phyloP scores from a whole-genome alignment of 1,284 basidiomycete species.

The Volvariella surrecta region DNA sequence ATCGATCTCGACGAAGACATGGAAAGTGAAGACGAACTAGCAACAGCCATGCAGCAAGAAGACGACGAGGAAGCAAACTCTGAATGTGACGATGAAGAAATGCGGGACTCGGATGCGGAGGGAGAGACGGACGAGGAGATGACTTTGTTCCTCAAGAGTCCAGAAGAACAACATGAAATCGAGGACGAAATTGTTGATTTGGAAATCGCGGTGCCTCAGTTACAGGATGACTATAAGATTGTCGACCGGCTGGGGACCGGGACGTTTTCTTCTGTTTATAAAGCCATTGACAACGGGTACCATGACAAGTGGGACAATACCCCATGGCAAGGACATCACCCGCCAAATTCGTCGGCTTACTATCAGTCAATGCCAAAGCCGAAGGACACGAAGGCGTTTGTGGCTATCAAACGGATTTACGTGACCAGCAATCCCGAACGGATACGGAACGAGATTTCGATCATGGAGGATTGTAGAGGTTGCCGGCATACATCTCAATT shows the following conservation, averaged over 20 bases:
- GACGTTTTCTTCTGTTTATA: slow-evolving; percentile 98
- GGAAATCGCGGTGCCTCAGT: slow-evolving; percentile 48
- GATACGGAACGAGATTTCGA: slow-evolving; percentile 92
- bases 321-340: slow-evolving; percentile 69
- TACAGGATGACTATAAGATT: slow-evolving; percentile 70
- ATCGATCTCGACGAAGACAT: slow-evolving; percentile 43
- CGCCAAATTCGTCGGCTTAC: slow-evolving; percentile 47
- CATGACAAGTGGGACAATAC: slow-evolving; percentile 76
- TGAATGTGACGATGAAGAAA: slow-evolving; percentile 20
- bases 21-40: slow-evolving; percentile 42
- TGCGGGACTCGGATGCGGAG: slow-evolving; percentile 11
- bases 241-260: slow-evolving; percentile 93
- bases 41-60: slow-evolving; percentile 20
- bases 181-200: slow-evolving; percentile 68
- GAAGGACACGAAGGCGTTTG: slow-evolving; percentile 54
- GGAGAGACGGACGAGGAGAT: slow-evolving; percentile 49
- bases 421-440: slow-evolving; percentile 91
- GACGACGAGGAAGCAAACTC: slow-evolving; percentile 9
- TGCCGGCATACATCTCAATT: slow-evolving; percentile 85
- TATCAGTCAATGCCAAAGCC: slow-evolving; percentile 43
- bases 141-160: slow-evolving; percentile 44
- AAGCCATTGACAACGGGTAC: slow-evolving; percentile 80
- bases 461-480: slow-evolving; percentile 80
- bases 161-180: slow-evolving; percentile 72
- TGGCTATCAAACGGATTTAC: slow-evolving; percentile 96